Base-by-base conservation (phyloP, 768 basidiomycete genomes). In the Cystobasidium tubakii region DNA sequence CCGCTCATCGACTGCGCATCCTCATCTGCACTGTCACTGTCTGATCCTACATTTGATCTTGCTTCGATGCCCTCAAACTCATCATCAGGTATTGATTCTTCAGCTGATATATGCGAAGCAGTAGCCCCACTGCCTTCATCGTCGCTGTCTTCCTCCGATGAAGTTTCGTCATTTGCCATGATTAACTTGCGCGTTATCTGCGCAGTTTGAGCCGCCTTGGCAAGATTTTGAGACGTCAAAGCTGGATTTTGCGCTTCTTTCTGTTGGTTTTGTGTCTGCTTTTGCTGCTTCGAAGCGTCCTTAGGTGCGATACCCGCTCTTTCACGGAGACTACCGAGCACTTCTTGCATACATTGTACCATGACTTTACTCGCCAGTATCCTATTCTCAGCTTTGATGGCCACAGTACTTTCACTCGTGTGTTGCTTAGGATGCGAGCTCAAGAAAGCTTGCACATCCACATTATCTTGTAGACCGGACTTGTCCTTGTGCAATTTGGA, bases 301-400 rank as follows among this genome's bases (percentile, higher is more conserved):
- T 29, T 46, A 7, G 73, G 60, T 44, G 63, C 65, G n/a, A 74
- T 66, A 9, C 69, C 69, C 9, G 69, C 69, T 31, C 69, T 2
- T 23, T 31, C 34, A 17, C 36, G 33, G 10, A 71, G 55, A 34
- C 33, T n/a, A 7, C 17, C 54, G 33, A 71, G 69, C 7, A 77
- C 69, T 57, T 79, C 77, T n/a, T 70, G 69, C 74, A 75, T 73
- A 0, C 62, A 69, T 31, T 79, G 75, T 31, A 46, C 53, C 39
- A 77, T 27, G 12, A 53, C 62, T 66, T 77, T 77, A 71, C 72
- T 74, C 27, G 78, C 76, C 29, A 78, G 72, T 6, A 76, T 43
- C 29, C 75, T 74, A 66, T 78, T 78, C 17, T 75, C 66, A 1
- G 78, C 78, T 60, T 78, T 78, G 6, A 50, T 67, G 12, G 63